A percentile compares a stretch with the other conserved stretches of the same genome.
These are phyloP conservation scores for Epichloe bromicola DNA, from an alignment of 2,329 filamentous ascomycete genomes.

Conservation along the genomic window DNA sequence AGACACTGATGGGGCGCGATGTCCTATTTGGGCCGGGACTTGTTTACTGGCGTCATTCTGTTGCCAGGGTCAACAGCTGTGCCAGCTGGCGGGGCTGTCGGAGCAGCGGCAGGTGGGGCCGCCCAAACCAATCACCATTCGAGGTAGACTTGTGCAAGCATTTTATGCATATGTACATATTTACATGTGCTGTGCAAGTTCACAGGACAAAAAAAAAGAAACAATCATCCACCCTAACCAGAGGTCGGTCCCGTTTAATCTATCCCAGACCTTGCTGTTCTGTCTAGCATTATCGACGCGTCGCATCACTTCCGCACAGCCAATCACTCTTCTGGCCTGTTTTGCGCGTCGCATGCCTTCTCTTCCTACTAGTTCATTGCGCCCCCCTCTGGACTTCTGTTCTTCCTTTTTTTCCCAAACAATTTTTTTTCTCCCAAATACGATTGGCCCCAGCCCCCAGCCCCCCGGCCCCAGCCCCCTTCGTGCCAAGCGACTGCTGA, in stretches of 20 bases:
- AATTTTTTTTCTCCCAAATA: not conserved
- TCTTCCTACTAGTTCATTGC: not conserved
- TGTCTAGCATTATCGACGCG: not conserved
- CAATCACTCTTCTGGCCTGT: not conserved
- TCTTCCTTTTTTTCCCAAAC: not conserved
- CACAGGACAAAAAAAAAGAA: no score
- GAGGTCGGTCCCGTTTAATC: not conserved
- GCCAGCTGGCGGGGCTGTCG: not conserved
- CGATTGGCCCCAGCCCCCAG: no score
- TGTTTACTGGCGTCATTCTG: constrained; percentile 22
- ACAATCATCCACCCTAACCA: no score
- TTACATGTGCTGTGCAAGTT: not conserved
- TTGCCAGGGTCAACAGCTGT: constrained; percentile 20
- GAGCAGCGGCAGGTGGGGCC: not conserved
- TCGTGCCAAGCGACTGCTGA: no score
- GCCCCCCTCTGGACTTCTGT: not conserved
- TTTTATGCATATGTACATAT: not conserved
- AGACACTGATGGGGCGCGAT: not conserved
- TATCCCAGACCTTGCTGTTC: not conserved
- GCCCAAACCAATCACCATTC: not conserved
- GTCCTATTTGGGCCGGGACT: constrained; percentile 8
- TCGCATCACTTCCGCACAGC: not conserved
- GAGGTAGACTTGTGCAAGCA: not conserved
- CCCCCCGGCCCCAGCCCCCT: no score
- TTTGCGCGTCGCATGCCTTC: not conserved